A percentile compares a stretch with the other conserved stretches of the same genome.
These are phyloP conservation scores for Fagopyrum homotropicum DNA, from an alignment of 148 eudicot species.

Conservation along the genomic window DNA sequence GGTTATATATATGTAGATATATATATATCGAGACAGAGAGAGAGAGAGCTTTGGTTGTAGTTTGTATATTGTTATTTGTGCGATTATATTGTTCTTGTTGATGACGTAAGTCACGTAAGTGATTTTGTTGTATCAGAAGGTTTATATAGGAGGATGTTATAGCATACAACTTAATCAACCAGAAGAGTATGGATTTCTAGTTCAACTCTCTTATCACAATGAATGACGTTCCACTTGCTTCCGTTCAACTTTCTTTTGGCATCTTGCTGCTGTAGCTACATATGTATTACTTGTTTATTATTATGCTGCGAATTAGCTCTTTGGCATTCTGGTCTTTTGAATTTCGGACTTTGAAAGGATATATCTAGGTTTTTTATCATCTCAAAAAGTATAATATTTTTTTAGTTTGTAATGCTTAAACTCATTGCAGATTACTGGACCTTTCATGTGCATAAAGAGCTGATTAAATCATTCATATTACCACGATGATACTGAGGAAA, in stretches of 20 bases:
- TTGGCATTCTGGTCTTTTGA: background rate
- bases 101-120: background rate
- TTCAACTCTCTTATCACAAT: background rate
- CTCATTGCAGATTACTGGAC: background rate
- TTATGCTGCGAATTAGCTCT: background rate
- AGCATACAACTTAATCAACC: background rate
- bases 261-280: background rate
- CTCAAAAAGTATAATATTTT: background rate
- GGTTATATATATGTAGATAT: background rate
- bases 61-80: background rate
- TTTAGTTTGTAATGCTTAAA: background rate
- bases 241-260: background rate
- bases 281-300: background rate
- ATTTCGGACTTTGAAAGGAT: background rate
- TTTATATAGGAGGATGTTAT: background rate
- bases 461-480: constrained; percentile 8
- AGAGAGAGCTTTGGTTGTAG: background rate
- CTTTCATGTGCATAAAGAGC: background rate
- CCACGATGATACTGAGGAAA: constrained; percentile 16
- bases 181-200: background rate
- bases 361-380: background rate
- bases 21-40: too few species aligned
- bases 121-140: background rate
- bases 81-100: background rate
- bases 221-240: background rate